These are phyloP conservation scores for Gloeostereum incarnatum DNA, from an alignment of 768 basidiomycete genomes.

Conservation along the genomic window DNA sequence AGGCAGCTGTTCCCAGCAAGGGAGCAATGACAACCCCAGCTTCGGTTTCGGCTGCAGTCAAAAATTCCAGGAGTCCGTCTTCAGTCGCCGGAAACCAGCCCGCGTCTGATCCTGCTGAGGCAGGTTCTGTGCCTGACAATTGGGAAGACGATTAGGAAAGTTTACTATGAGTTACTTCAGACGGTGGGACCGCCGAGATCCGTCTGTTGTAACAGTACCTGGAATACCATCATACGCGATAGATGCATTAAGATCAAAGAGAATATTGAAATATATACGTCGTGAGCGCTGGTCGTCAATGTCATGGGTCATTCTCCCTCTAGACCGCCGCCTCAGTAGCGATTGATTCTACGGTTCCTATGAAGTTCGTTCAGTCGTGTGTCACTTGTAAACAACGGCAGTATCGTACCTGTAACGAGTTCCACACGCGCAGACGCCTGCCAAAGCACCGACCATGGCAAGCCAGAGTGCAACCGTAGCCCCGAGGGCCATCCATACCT, in stretches of 20 bases:
- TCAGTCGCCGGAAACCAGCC: background rate
- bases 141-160: conserved; percentile 43
- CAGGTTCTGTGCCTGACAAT: conserved; percentile 33
- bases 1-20: conserved; percentile 1
- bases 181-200: too few relatives aligned
- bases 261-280: too few relatives aligned
- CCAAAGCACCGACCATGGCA: conserved; percentile 25
- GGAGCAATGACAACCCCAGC: conserved; percentile 8
- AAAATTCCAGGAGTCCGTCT: background rate
- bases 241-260: too few relatives aligned
- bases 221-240: too few relatives aligned
- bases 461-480: conserved; percentile 42
- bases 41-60: conserved; percentile 8
- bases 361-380: too few relatives aligned
- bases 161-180: too few relatives aligned
- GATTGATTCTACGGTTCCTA: too few relatives aligned
- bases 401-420: conserved; percentile 10
- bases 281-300: too few relatives aligned
- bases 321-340: too few relatives aligned
- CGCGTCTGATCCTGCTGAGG: background rate
- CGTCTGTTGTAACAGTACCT: too few relatives aligned
- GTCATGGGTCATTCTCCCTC: too few relatives aligned
- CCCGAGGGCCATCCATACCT: conserved; percentile 48
- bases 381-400: too few relatives aligned
- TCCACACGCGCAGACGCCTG: conserved; percentile 18